Percentiles rank a stretch among this genome's conserved stretches.
These are phyloP conservation scores for Phytophthora sansomeana DNA, from an alignment of 352 stramenopile genomes.

Conservation along the genomic window DNA sequence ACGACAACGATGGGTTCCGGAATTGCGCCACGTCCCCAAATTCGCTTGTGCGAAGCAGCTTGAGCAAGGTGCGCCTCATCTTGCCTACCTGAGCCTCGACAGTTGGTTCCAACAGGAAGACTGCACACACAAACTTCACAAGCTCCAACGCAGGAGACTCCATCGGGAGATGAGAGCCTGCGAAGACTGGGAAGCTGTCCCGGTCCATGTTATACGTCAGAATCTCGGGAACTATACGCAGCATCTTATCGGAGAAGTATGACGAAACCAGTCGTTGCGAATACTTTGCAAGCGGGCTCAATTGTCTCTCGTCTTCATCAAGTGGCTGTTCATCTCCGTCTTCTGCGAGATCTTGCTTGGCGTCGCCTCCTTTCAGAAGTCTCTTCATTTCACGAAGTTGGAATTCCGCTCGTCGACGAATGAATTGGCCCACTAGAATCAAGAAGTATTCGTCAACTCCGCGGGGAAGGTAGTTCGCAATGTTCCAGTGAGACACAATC, in stretches of 20 bases:
- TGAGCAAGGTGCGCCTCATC: conserved; percentile 93
- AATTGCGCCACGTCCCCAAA: conserved; percentile 90
- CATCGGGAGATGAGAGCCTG: conserved; percentile 84
- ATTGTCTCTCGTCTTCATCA: conserved; percentile 59
- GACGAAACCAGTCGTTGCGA: conserved; percentile 73
- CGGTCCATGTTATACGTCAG: conserved; percentile 68
- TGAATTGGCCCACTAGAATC: conserved; percentile 91
- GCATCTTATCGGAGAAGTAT: conserved; percentile 83
- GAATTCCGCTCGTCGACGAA: conserved; percentile 77
- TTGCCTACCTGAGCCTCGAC: conserved; percentile 92
- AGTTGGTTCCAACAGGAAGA: conserved; percentile 94
- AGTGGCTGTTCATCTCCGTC: conserved; percentile 43
- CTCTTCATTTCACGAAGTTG: conserved; percentile 40
- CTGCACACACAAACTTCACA: conserved; percentile 95
- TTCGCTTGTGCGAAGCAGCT: conserved; percentile 78
- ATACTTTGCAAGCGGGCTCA: conserved; percentile 71
- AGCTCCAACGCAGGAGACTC: conserved; percentile 96
- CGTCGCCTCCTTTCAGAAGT: conserved; percentile 21
- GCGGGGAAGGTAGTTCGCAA: conserved; percentile 86
- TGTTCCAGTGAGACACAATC: conserved; percentile 91
- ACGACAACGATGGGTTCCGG: conserved; percentile 94
- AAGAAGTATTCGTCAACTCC: conserved; percentile 90
- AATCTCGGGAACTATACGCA: conserved; percentile 83
- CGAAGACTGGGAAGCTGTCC: conserved; percentile 83
- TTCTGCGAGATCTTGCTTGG: conserved; percentile 26